A percentile compares a stretch with the other conserved stretches of the same genome.
Conservation (phyloP, 2,329 filamentous ascomycete species). For the Fusarium guadeloupense region DNA sequence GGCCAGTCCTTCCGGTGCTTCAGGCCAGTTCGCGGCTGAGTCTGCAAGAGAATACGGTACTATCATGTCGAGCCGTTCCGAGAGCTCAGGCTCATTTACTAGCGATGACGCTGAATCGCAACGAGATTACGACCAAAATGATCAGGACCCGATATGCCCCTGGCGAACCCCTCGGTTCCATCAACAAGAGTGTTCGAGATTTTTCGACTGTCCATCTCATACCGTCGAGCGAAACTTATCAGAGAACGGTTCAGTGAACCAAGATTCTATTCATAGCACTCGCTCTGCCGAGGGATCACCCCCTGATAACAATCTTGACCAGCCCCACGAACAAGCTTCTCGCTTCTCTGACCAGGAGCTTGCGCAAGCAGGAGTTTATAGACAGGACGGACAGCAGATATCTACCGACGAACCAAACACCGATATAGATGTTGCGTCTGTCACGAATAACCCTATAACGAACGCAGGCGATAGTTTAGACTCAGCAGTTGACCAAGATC, state of each 20-base stretch:
- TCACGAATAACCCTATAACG: neutral
- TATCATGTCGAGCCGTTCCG: conserved; percentile 25
- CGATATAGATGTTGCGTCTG: conserved; percentile 6
- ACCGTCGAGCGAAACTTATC: conserved; percentile 51
- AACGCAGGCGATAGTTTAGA: neutral
- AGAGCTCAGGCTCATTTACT: conserved; percentile 52
- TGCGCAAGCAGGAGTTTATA: conserved; percentile 11
- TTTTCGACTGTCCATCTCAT: conserved; percentile 61
- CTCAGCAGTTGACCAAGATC: conserved; percentile 4
- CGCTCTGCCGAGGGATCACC: conserved; percentile 9
- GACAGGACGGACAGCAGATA: neutral
- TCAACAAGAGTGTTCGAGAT: conserved; percentile 57
- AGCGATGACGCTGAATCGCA: conserved; percentile 44
- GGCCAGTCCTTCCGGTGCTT: conserved; percentile 39
- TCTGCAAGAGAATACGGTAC: conserved; percentile 23
- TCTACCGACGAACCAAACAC: neutral
- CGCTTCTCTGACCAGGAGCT: conserved; percentile 30
- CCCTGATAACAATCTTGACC: conserved; percentile 10
- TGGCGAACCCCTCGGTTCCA: conserved; percentile 52
- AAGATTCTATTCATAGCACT: conserved; percentile 30
- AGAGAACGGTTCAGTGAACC: conserved; percentile 34
- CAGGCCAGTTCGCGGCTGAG: conserved; percentile 32
- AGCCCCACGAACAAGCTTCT: conserved; percentile 8
- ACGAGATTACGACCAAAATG: conserved; percentile 8
- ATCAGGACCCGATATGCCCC: conserved; percentile 42